These are phyloP conservation scores for Onygena corvina DNA, from an alignment of 2,329 filamentous ascomycete genomes.

Conservation along the genomic window DNA sequence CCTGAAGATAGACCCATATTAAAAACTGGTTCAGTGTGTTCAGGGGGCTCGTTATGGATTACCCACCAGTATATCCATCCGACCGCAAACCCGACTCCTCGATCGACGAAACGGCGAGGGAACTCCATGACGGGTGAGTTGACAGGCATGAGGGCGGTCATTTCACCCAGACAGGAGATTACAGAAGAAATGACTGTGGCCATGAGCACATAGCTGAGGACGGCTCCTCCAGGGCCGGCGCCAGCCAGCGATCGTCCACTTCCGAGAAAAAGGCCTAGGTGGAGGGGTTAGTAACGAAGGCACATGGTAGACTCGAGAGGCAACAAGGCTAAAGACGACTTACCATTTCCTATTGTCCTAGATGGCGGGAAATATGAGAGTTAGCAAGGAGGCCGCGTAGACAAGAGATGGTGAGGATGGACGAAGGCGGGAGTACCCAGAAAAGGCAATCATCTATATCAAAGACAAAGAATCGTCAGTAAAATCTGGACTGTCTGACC, in stretches of 20 bases:
- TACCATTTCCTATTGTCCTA: slow-evolving; percentile 35
- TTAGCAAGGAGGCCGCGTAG: neutral
- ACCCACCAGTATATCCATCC: slow-evolving; percentile 37
- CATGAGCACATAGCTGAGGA: slow-evolving; percentile 33
- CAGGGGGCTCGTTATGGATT: slow-evolving; percentile 22
- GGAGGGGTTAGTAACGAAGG: slow-evolving; percentile 7
- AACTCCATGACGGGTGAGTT: slow-evolving; percentile 33
- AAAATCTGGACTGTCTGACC: no score
- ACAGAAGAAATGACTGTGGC: slow-evolving; percentile 35
- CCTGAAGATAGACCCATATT: slow-evolving; percentile 15
- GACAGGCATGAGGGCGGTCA: slow-evolving; percentile 33
- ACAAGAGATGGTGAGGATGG: neutral
- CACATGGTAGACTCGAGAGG: no score
- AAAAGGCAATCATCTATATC: slow-evolving; percentile 38
- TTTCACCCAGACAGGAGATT: slow-evolving; percentile 35
- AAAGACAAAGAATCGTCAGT: neutral
- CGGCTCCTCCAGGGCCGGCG: slow-evolving; percentile 33
- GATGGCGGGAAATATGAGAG: neutral
- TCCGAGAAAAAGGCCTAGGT: slow-evolving; percentile 30
- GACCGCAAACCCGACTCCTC: slow-evolving; percentile 35
- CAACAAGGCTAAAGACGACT: neutral
- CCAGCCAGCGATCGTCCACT: slow-evolving; percentile 31
- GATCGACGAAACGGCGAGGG: slow-evolving; percentile 30
- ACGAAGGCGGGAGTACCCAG: slow-evolving; percentile 25
- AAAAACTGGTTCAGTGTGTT: neutral